Evolutionary conservation across 225 moss, liverwort and hornwort genomes (phyloP).

Genomic region (Straminergon stramineum): DNA sequence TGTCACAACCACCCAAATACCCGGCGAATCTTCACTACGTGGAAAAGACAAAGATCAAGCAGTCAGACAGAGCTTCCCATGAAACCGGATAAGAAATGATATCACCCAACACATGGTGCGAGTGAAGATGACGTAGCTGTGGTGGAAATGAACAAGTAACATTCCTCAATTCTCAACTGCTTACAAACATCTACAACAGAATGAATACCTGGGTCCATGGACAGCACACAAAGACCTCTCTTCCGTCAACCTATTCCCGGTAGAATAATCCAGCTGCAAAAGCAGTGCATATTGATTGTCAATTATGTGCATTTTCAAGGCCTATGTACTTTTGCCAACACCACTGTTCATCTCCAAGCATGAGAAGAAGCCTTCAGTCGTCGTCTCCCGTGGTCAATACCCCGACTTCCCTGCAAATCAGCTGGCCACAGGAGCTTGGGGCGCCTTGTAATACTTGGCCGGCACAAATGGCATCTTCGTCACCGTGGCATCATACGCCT

Average conservation of each 20-base stretch:
- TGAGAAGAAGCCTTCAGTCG: background rate
- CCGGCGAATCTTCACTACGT: background rate
- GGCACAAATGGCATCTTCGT: conserved; percentile 97
- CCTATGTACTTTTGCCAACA: conserved; percentile 4
- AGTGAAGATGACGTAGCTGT: background rate
- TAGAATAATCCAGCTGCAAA: background rate
- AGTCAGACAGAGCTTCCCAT: background rate
- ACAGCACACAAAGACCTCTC: background rate
- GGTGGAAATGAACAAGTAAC: background rate
- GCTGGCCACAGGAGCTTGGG: conserved; percentile 18
- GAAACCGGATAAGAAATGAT: background rate
- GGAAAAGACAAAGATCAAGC: background rate
- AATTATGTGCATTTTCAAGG: conserved; percentile 15
- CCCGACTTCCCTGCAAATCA: background rate
- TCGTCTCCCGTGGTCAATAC: background rate
- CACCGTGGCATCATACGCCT: conserved; percentile 56
- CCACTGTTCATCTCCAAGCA: background rate
- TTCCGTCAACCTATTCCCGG: background rate
- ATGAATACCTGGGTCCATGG: background rate
- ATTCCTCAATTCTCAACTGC: background rate
- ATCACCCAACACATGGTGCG: background rate
- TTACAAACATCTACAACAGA: background rate
- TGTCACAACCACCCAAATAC: background rate
- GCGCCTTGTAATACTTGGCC: conserved; percentile 73
- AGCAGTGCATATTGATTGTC: background rate